Evolutionary conservation across 2,329 filamentous ascomycete genomes (phyloP).

Genomic region (Fusarium robinianum): DNA sequence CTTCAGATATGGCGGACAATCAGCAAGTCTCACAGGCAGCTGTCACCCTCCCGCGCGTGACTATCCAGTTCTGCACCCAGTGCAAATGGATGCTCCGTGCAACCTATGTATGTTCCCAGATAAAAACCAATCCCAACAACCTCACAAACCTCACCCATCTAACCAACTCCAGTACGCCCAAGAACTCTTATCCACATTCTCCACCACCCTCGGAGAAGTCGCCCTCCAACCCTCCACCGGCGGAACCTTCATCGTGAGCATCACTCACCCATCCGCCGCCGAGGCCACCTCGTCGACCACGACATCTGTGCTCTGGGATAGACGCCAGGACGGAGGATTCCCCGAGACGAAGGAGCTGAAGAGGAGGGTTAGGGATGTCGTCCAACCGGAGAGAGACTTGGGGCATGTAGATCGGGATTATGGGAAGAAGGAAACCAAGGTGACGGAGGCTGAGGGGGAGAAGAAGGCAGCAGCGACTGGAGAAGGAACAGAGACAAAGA

Average conservation of each 20-base stretch:
- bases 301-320: conserved; percentile 86
- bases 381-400: conserved; percentile 76
- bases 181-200: conserved; percentile 93
- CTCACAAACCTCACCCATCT: conserved; percentile 7
- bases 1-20: background rate
- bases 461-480: background rate
- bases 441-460: conserved; percentile 10
- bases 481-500: conserved; percentile 7
- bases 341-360: conserved; percentile 94
- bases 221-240: conserved; percentile 84
- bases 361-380: conserved; percentile 77
- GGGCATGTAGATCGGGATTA: conserved; percentile 76
- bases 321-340: conserved; percentile 85
- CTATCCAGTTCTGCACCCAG: conserved; percentile 92
- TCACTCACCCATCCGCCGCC: conserved; percentile 48
- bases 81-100: conserved; percentile 91
- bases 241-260: conserved; percentile 77
- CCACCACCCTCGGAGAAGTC: conserved; percentile 80
- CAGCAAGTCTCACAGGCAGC: conserved; percentile 20
- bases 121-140: background rate
- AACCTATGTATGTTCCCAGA: conserved; percentile 68
- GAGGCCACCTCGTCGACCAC: conserved; percentile 43
- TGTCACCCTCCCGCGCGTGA: conserved; percentile 64
- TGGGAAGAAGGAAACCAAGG: conserved; percentile 12
- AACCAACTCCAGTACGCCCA: conserved; percentile 72